Evolutionary conservation across 495 filamentous ascomycete genomes (phyloP).

Genomic region (Cercophora scortea): DNA sequence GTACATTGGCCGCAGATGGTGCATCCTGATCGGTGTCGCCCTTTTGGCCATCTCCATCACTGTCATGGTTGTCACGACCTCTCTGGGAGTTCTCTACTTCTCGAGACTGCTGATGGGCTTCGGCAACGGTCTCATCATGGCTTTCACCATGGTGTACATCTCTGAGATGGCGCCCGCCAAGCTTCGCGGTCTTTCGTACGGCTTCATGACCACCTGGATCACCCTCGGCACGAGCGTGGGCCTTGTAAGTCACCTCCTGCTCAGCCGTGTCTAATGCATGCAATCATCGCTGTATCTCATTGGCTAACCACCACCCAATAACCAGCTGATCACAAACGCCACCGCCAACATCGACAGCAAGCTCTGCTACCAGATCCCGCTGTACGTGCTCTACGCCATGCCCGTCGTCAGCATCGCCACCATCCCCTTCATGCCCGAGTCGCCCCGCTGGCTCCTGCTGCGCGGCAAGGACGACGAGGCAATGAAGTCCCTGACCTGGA

Average conservation of each 20-base stretch:
- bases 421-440: conserved; percentile 1
- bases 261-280: no score
- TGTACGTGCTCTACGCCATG: conserved; percentile 1
- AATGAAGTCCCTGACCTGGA: conserved; percentile 4
- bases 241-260: background rate
- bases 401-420: background rate
- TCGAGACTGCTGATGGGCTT: conserved; percentile 1
- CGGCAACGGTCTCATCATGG: conserved; percentile 4
- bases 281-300: background rate
- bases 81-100: background rate
- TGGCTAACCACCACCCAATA: background rate
- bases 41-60: background rate
- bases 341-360: background rate
- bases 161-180: conserved; percentile 1
- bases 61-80: conserved; percentile 1
- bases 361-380: conserved; percentile 2
- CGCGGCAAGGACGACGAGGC: conserved; percentile 3
- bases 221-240: background rate
- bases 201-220: conserved; percentile 5
- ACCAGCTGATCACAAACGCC: background rate
- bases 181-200: conserved; percentile 1
- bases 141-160: conserved; percentile 3
- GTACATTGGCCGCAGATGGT: background rate
- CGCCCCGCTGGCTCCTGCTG: conserved; percentile 5
- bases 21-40: background rate